Evolutionary conservation across 2,329 filamentous ascomycete genomes (phyloP).

Genomic region (Ophiosphaerella herpotricha): DNA sequence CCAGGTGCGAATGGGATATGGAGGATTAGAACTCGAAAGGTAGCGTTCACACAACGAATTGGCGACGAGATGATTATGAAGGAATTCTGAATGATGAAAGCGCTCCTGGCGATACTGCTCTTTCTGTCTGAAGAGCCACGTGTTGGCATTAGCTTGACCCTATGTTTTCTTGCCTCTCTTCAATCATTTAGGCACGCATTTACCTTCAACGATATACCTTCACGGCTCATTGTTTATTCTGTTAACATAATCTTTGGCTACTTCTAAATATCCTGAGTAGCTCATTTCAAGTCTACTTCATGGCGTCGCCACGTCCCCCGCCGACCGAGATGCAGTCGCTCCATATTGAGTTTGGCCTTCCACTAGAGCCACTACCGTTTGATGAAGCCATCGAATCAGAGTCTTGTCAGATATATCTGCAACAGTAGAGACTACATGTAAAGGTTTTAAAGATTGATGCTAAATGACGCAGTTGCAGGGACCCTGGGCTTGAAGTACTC

Average conservation of each 20-base stretch:
- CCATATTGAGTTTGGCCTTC: neutral
- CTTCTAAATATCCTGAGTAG: too few species aligned
- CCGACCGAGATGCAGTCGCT: conserved; percentile 1
- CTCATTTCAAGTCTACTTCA: neutral
- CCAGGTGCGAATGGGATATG: conserved; percentile 47
- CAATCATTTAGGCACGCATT: neutral
- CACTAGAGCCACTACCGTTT: conserved; percentile 3
- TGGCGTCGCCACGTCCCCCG: neutral
- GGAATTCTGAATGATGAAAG: conserved; percentile 25
- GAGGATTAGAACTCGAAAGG: conserved; percentile 44
- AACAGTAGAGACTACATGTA: conserved; percentile 4
- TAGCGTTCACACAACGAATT: conserved; percentile 45
- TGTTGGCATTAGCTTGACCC: too few species aligned
- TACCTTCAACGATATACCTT: neutral
- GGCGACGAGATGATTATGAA: conserved; percentile 44
- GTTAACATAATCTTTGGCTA: too few species aligned
- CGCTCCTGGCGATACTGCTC: too few species aligned
- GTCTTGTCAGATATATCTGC: conserved; percentile 10
- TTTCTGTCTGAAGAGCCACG: too few species aligned
- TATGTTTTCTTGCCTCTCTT: too few species aligned
- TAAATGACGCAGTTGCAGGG: neutral
- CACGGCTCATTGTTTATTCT: too few species aligned
- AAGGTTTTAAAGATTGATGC: neutral
- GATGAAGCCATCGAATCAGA: conserved; percentile 7
- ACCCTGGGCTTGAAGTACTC: neutral